Base-by-base conservation (phyloP, 2,329 filamentous ascomycete genomes). In the Mycosphaerella sp. region DNA sequence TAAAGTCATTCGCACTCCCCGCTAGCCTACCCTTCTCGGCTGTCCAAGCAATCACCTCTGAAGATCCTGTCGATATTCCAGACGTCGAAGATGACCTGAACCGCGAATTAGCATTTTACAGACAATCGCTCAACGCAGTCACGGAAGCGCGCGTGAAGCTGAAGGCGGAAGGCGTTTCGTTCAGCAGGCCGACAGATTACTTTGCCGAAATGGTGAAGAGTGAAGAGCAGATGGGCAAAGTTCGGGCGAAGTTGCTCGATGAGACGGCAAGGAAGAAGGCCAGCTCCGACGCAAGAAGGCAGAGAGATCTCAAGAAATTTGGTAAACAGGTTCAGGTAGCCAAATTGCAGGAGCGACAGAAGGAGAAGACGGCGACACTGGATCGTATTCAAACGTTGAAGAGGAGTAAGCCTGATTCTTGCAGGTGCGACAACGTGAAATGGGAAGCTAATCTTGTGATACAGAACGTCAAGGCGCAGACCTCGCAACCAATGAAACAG, bases 121-220 rank as follows among this genome's bases (percentile, higher is more conserved):
- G 86, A 64, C 91, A 97, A 74, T 87, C 86, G 45, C 81, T 95
- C 39, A 83, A 87, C 36, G 89, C 89, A 1, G 89, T 86, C 3
- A 81, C 84, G 60, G 75, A 82, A 56, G 93, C 83, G 2, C 86
- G 92, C 53, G 71, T 76, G n/a, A 76, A 84, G 58, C 79, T 98
- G 23, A 86, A 87, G 68, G 84, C 86, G 59, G 92, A 96, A 72
- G 86, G 86, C 7, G 80, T 92, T 0, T 82, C 87, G 6, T 98
- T 98, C 74, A 86, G 89, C 29, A 82, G 93, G 8, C 93, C 93
- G 3, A 85, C 82, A 53, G 93, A 98, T 74, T 98, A 95, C 76
- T 98, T 98, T 66, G 93, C 93, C 43, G 93, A 98, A 78, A 98
- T 97, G 91, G 85, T 96, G 67, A 97, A 97, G 82, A 89, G 86